A percentile compares a stretch with the other conserved stretches of the same genome.
Evolutionary conservation across 202 grass and related monocot species (phyloP).

Genomic region (Brachypodium distachyon): DNA sequence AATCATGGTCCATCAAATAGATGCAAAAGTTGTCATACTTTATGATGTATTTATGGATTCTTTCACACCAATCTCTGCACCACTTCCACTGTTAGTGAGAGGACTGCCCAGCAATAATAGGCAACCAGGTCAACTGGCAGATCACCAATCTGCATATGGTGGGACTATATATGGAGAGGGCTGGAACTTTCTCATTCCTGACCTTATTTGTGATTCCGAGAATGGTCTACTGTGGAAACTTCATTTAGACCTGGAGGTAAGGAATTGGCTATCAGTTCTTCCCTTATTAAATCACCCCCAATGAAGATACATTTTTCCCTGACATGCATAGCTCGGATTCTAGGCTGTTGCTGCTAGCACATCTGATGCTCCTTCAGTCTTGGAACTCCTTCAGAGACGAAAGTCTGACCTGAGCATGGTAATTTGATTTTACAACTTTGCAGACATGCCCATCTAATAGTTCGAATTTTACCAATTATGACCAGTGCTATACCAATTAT

Average conservation of each 20-base stretch:
- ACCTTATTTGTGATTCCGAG: constrained; percentile 81
- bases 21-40: constrained; percentile 94
- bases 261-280: neutral
- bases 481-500: constrained; percentile 10
- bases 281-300: constrained; percentile 1
- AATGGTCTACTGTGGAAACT: constrained; percentile 90
- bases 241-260: constrained; percentile 80
- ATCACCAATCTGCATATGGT: constrained; percentile 67
- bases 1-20: constrained; percentile 88
- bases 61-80: constrained; percentile 78
- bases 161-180: constrained; percentile 78
- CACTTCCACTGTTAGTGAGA: constrained; percentile 81
- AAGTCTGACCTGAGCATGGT: constrained; percentile 64
- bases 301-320: neutral
- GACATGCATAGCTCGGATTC: constrained; percentile 8
- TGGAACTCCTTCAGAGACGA: constrained; percentile 90
- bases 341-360: constrained; percentile 93
- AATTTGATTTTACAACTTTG: constrained; percentile 24
- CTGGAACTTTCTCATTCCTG: constrained; percentile 94
- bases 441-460: neutral
- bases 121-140: constrained; percentile 33
- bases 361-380: constrained; percentile 74
- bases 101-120: constrained; percentile 44
- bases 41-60: constrained; percentile 86
- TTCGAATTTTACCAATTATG: constrained; percentile 15